Conservation (phyloP, 345 rosid genomes). For the Bruguiera gymnorhiza region DNA sequence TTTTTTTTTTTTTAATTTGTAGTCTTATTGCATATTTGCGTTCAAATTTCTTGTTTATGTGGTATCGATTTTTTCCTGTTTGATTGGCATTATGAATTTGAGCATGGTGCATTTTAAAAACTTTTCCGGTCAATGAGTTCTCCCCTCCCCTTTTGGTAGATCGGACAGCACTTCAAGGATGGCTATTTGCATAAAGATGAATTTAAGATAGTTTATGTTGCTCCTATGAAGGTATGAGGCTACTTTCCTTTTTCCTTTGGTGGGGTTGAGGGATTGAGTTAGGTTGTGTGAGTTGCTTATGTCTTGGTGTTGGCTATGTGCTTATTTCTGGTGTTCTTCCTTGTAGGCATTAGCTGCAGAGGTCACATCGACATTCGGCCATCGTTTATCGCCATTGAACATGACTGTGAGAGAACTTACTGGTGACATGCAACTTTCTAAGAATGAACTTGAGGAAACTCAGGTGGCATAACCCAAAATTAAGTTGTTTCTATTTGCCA, state of each 20-base stretch:
- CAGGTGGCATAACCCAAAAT: slow-evolving; percentile 49
- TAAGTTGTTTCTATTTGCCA: background rate
- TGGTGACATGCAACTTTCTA: slow-evolving; percentile 97
- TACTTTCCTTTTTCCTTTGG: background rate
- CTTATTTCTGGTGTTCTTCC: slow-evolving; percentile 15
- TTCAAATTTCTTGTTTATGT: background rate
- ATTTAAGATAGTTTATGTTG: slow-evolving; percentile 97
- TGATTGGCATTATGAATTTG: background rate
- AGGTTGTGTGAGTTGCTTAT: slow-evolving; percentile 8
- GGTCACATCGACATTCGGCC: slow-evolving; percentile 86
- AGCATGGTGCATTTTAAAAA: background rate
- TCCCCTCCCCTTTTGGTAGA: slow-evolving; percentile 42
- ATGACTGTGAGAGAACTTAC: slow-evolving; percentile 95
- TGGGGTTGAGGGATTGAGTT: background rate
- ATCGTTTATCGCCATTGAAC: slow-evolving; percentile 85
- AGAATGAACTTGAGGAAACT: slow-evolving; percentile 85
- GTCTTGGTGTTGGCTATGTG: background rate
- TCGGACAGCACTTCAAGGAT: slow-evolving; percentile 91
- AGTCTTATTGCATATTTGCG: background rate
- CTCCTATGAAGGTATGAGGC: slow-evolving; percentile 91
- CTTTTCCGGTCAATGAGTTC: background rate
- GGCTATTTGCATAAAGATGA: slow-evolving; percentile 91
- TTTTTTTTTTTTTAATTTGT: background rate
- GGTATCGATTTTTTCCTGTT: background rate
- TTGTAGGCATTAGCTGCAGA: slow-evolving; percentile 95